Base-by-base conservation (phyloP, 805 yeast genomes). In the Yarrowia keelungensis region DNA sequence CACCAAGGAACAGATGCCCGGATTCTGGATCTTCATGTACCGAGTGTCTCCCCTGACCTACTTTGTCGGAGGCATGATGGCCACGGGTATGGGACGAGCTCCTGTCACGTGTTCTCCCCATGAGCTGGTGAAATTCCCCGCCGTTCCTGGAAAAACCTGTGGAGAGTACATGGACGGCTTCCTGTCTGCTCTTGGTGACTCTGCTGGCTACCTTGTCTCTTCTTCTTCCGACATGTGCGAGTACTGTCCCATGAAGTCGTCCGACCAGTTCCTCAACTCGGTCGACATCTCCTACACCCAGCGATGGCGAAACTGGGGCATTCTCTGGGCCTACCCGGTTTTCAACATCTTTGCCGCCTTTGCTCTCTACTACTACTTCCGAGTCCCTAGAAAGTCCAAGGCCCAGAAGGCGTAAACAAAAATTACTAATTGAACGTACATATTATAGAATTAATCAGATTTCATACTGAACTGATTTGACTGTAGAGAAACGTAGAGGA, bases 21-120 rank as follows among this genome's bases (percentile, higher is more conserved):
- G 90, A 0, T 90, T 90, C 81, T 90, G 95, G 96, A 85, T 84
- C 61, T 90, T 88, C 76, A 88, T 90, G 92, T 87, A 89, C 84
- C 84, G 89, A 71, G 82, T 81, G 15, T 87, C 90, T 39, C 94
- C 81, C 8, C 83, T 84, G 77, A 88, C 92, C 1, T 90, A 90
- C 74, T 85, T 87, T 76, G 79, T 89, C 67, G 85, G 84, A 70
- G 83, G 85, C 64, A 79, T 89, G 71, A 79, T 86, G 43, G 80
- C 78, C 36, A 77, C 76, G 35, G 81, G 83, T 69, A 79, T 82
- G 72, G 87, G 87, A 71, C 81, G 82, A 70, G 79, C 80, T 12
- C 69, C 73, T 0, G 85, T 87, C 59, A 69, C 68, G 0, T 88
- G 92, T 77, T 67, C 86, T 2, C 71, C 71, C 1, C 75, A 74